Conservation (phyloP, 2,329 filamentous ascomycete species). For the Eurotiales sp. region DNA sequence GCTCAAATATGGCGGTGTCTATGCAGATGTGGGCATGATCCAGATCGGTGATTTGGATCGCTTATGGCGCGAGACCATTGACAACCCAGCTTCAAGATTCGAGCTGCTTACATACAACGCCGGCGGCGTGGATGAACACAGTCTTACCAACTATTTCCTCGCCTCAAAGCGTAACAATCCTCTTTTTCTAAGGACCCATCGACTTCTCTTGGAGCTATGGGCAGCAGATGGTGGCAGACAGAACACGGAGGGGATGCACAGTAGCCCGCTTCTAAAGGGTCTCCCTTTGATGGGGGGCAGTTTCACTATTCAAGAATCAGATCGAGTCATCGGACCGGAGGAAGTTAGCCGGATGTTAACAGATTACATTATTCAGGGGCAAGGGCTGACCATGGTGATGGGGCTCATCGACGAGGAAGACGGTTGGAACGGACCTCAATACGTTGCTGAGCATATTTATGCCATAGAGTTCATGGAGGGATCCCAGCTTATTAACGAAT, state of each 20-base stretch:
- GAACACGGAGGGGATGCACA: constrained; percentile 51
- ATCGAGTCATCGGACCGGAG: constrained; percentile 34
- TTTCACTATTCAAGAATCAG: constrained; percentile 27
- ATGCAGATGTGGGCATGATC: constrained; percentile 55
- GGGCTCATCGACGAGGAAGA: constrained; percentile 49
- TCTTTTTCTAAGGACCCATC: constrained; percentile 49
- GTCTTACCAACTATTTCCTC: constrained; percentile 51
- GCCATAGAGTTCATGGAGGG: constrained; percentile 50
- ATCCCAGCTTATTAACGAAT: constrained; percentile 51
- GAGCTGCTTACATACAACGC: constrained; percentile 49
- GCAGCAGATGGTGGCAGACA: constrained; percentile 42
- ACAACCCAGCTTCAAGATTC: constrained; percentile 43
- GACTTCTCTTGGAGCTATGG: constrained; percentile 52
- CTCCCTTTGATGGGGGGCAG: constrained; percentile 33
- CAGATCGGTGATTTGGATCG: constrained; percentile 56
- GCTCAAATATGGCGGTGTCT: constrained; percentile 56
- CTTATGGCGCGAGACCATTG: constrained; percentile 51
- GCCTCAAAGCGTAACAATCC: constrained; percentile 39
- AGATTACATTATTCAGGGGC: constrained; percentile 58
- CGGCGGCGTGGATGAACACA: constrained; percentile 32
- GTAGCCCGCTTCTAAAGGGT: constrained; percentile 46
- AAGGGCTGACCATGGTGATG: constrained; percentile 51
- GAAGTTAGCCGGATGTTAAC: constrained; percentile 45
- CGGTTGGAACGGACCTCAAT: constrained; percentile 54
- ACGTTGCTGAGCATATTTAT: constrained; percentile 48